Conservation (phyloP, 2,329 filamentous ascomycete species). For the Botrytis fabae region DNA sequence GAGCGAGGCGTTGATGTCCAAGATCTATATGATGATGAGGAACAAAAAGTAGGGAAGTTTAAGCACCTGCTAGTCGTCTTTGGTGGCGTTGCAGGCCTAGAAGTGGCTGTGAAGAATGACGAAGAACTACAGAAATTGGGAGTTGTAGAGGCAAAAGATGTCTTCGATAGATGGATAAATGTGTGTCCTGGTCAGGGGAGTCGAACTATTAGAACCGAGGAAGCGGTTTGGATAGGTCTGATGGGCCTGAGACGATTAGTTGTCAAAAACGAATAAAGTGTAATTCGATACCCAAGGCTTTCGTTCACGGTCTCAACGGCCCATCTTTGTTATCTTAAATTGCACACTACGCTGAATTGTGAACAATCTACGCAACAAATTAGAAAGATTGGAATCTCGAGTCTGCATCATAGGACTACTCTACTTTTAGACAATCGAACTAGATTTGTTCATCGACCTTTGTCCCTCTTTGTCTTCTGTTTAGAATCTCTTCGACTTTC, state of each 20-base stretch:
- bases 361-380: not conserved
- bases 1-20: conserved; percentile 61
- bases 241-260: conserved; percentile 62
- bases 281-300: not conserved
- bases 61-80: conserved; percentile 77
- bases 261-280: conserved; percentile 39
- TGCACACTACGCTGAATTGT: not conserved
- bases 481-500: not conserved
- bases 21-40: conserved; percentile 35
- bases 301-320: not conserved
- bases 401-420: not conserved
- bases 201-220: conserved; percentile 79
- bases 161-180: conserved; percentile 86
- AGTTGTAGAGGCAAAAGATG: conserved; percentile 62
- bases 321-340: not conserved
- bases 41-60: conserved; percentile 47
- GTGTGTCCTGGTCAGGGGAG: conserved; percentile 78
- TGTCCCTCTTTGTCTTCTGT: not conserved
- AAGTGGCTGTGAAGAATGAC: conserved; percentile 69
- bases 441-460: not conserved
- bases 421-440: not conserved
- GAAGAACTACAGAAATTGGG: conserved; percentile 54
- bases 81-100: conserved; percentile 77
- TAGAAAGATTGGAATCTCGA: not conserved
- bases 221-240: conserved; percentile 76